Conservation (phyloP, 2,329 filamentous ascomycete genomes). For the Tolypocladium ovalisporum region DNA sequence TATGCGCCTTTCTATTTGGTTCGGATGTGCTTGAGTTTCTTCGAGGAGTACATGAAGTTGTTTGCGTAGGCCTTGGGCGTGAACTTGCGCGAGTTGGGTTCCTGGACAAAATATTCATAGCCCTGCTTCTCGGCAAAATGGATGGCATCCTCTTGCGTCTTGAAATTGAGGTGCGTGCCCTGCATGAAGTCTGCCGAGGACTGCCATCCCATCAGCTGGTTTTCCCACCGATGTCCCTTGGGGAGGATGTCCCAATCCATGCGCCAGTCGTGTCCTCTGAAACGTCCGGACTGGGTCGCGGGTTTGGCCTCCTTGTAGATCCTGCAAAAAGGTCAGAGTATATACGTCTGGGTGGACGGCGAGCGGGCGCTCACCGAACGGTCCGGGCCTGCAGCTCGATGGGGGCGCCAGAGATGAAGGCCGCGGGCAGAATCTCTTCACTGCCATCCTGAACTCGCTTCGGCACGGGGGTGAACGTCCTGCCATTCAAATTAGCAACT, state of each 20-base stretch:
- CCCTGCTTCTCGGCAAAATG: constrained; percentile 96
- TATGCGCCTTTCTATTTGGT: constrained; percentile 50
- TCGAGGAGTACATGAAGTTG: constrained; percentile 79
- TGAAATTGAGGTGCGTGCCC: constrained; percentile 83
- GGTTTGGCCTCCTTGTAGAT: constrained; percentile 89
- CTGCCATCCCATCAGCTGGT: constrained; percentile 97
- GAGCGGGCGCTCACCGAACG: constrained; percentile 58
- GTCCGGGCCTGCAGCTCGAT: constrained; percentile 87
- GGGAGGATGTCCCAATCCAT: constrained; percentile 96
- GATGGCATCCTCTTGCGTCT: constrained; percentile 88
- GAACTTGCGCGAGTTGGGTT: constrained; percentile 81
- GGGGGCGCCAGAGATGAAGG: constrained; percentile 82
- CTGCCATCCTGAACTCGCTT: constrained; percentile 84
- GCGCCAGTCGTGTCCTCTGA: constrained; percentile 77
- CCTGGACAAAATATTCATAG: constrained; percentile 98
- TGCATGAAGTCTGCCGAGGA: constrained; percentile 94
- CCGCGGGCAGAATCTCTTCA: constrained; percentile 71
- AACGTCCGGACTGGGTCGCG: constrained; percentile 90
- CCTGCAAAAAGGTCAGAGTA: constrained; percentile 33
- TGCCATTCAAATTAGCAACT: constrained; percentile 24
- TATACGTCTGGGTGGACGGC: not conserved
- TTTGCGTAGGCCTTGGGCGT: constrained; percentile 91
- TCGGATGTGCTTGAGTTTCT: constrained; percentile 78
- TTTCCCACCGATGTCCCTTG: constrained; percentile 97
- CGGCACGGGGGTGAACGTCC: constrained; percentile 83